phyloP scores from a whole-genome alignment of 208 protist species.

The Vickermania spadyakhi region DNA sequence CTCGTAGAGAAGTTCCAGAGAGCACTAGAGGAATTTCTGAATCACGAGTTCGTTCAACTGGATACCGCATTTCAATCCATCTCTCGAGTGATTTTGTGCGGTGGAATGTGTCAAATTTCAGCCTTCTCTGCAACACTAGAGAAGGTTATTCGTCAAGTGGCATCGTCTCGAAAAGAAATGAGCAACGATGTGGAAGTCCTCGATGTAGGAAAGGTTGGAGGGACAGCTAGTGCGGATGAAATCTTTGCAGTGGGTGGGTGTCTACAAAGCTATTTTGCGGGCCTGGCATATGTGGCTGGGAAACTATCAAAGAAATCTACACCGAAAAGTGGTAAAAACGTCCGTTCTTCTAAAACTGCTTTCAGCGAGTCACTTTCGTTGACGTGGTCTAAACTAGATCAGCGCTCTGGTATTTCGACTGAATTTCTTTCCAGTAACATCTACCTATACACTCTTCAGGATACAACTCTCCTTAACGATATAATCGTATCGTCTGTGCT shows the following conservation, averaged over 20 bases:
- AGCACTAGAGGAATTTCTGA: constrained; percentile 39
- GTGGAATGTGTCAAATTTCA: constrained; percentile 74
- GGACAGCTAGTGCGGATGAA: constrained; percentile 13
- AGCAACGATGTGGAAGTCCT: constrained; percentile 48
- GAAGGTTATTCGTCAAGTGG: constrained; percentile 18
- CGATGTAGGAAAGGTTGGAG: constrained; percentile 52
- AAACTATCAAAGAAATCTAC: constrained; percentile 1
- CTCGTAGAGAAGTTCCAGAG: constrained; percentile 48
- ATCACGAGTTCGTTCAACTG: constrained; percentile 9
- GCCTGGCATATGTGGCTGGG: not conserved
- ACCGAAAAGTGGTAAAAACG: constrained; percentile 1
- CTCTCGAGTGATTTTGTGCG: constrained; percentile 47
- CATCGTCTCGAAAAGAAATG: constrained; percentile 1
- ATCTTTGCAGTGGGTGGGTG: not conserved
- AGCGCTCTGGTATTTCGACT: no score
- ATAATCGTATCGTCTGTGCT: no score
- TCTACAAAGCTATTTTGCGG: not conserved
- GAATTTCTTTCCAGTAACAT: no score
- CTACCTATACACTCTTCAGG: no score
- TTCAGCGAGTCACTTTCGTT: no score
- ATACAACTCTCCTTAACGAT: no score
- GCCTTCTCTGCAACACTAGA: constrained; percentile 21
- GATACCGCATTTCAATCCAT: constrained; percentile 15
- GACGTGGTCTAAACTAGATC: no score
- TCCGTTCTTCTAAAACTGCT: no score